These are phyloP conservation scores for Ustilago loliicola DNA, from an alignment of 1,284 basidiomycete species.

Conservation along the genomic window DNA sequence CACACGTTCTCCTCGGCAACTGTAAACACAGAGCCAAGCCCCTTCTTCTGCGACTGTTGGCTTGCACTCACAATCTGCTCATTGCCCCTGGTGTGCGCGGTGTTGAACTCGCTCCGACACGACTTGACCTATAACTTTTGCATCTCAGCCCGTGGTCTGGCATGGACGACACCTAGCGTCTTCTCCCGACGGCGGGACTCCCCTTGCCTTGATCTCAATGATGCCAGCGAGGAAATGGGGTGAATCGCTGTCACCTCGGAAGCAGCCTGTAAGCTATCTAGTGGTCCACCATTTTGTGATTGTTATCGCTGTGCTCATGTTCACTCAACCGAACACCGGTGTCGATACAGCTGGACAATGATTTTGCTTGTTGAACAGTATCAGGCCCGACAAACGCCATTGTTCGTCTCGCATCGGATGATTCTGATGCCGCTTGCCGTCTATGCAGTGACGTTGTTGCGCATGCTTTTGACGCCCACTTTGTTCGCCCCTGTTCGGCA, in stretches of 20 bases:
- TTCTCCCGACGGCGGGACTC: neutral
- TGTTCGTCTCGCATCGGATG: neutral
- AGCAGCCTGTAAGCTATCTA: too few relatives aligned
- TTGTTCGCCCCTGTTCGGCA: neutral
- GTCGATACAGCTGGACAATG: too few relatives aligned
- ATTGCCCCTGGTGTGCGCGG: neutral
- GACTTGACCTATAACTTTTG: neutral
- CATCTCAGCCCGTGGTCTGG: neutral
- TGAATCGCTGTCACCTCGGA: too few relatives aligned
- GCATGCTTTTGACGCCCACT: neutral
- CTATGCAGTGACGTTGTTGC: constrained; percentile 6
- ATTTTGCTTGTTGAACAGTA: neutral
- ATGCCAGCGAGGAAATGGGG: too few relatives aligned
- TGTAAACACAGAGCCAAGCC: neutral
- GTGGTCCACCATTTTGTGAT: too few relatives aligned
- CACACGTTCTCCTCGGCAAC: constrained; percentile 12
- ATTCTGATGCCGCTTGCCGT: neutral
- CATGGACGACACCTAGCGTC: neutral
- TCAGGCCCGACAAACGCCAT: neutral
- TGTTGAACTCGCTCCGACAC: neutral
- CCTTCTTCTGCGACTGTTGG: neutral
- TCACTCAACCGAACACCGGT: too few relatives aligned
- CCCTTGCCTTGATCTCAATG: neutral
- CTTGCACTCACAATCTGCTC: neutral
- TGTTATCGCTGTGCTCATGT: too few relatives aligned